A percentile compares a stretch with the other conserved stretches of the same genome.
Conservation (phyloP, 1,284 basidiomycete species). For the Ustilago vetiveriae region DNA sequence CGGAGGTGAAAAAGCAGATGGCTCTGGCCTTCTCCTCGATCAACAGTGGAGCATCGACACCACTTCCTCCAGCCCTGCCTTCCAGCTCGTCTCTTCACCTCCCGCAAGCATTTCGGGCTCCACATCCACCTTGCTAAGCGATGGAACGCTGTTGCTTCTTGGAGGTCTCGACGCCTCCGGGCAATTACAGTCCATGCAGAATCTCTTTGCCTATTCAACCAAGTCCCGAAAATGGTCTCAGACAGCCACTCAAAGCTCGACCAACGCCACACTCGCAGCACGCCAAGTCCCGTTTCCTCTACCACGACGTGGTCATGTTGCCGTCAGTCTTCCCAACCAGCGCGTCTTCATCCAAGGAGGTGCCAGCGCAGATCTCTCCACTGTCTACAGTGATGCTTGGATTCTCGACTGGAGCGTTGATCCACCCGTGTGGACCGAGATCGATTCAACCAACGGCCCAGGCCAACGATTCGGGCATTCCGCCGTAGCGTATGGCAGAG, state of each 20-base stretch:
- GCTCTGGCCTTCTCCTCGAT: constrained; percentile 43
- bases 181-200: constrained; percentile 48
- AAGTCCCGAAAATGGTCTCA: constrained; percentile 33
- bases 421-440: constrained; percentile 51
- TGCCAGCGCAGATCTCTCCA: constrained; percentile 51
- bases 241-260: constrained; percentile 16
- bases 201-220: constrained; percentile 42
- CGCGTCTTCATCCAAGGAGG: constrained; percentile 61
- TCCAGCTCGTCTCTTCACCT: constrained; percentile 24
- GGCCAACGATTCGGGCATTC: constrained; percentile 55
- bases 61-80: constrained; percentile 15
- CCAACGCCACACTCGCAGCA: background rate
- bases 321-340: constrained; percentile 55
- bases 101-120: constrained; percentile 44
- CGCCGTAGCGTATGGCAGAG: constrained; percentile 56
- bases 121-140: constrained; percentile 56
- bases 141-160: constrained; percentile 55
- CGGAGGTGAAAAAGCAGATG: constrained; percentile 58
- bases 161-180: constrained; percentile 49
- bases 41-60: constrained; percentile 46
- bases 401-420: constrained; percentile 58
- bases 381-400: constrained; percentile 59
- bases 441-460: constrained; percentile 39
- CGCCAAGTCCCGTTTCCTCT: constrained; percentile 27
- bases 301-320: constrained; percentile 55